These are phyloP conservation scores for Tuctoria greenei DNA, from an alignment of 176 grass and related monocot species.

Conservation along the genomic window DNA sequence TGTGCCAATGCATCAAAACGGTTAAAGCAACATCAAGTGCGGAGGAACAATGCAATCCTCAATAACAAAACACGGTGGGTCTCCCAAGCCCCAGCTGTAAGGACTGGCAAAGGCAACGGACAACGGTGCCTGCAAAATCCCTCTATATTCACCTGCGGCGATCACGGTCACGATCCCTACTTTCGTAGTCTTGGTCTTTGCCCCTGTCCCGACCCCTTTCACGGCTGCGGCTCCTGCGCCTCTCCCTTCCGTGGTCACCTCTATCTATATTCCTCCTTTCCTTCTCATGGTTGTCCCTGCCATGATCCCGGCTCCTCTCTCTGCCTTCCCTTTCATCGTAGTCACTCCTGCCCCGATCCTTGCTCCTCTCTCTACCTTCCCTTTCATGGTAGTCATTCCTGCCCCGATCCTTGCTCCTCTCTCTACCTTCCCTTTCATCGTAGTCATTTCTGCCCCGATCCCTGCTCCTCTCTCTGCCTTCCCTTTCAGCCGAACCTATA, in stretches of 20 bases:
- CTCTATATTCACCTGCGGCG: slow-evolving; percentile 32
- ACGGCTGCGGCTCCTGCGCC: slow-evolving; percentile 50
- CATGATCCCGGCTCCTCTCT: slow-evolving; percentile 51
- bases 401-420: slow-evolving; percentile 53
- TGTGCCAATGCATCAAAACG: not conserved
- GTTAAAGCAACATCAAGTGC: not conserved
- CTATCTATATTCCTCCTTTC: slow-evolving; percentile 58
- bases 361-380: not conserved
- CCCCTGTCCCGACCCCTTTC: slow-evolving; percentile 60
- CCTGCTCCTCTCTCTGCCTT: slow-evolving; percentile 34
- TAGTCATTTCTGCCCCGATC: slow-evolving; percentile 36
- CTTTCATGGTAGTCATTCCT: slow-evolving; percentile 41
- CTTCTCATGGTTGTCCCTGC: slow-evolving; percentile 43
- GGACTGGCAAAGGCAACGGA: not conserved
- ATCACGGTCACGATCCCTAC: slow-evolving; percentile 45
- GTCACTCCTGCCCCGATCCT: slow-evolving; percentile 34
- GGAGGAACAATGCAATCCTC: not conserved
- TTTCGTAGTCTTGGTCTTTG: slow-evolving; percentile 44
- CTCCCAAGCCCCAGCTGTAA: not conserved
- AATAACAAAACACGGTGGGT: not conserved
- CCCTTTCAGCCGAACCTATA: slow-evolving; percentile 44
- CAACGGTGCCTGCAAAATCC: not conserved
- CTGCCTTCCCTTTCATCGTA: not conserved
- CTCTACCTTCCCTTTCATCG: not conserved
- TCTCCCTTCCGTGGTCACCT: slow-evolving; percentile 46